Percentiles rank a stretch among this genome's conserved stretches.
phyloP scores from a whole-genome alignment of 2,329 filamentous ascomycete genomes.

The Penicillium rolfsii region DNA sequence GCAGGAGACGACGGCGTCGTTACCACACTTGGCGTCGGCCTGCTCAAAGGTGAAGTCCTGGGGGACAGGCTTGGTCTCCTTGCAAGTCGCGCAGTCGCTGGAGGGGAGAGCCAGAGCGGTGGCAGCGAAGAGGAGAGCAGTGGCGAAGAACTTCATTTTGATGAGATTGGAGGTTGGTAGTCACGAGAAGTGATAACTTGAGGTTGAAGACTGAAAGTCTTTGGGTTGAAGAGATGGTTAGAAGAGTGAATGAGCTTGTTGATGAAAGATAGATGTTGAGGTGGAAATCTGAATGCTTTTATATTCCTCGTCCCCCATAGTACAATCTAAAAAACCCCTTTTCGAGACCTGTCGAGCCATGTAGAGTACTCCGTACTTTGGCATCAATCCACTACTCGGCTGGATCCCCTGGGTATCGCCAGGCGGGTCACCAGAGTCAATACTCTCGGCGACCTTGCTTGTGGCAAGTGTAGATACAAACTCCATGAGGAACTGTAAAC shows the following conservation, averaged over 20 bases:
- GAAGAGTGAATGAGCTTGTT: constrained; percentile 13
- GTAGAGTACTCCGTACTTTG: background rate
- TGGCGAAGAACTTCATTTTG: constrained; percentile 36
- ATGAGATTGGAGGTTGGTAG: constrained; percentile 3
- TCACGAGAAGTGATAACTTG: constrained; percentile 7
- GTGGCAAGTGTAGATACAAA: constrained; percentile 9
- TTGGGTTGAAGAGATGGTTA: constrained; percentile 3
- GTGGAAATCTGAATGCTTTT: constrained; percentile 22
- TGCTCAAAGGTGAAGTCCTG: constrained; percentile 21
- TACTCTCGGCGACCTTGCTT: constrained; percentile 3
- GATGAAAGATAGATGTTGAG: constrained; percentile 10
- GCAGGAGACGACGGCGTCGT: constrained; percentile 32
- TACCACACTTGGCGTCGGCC: constrained; percentile 33
- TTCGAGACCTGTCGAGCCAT: background rate
- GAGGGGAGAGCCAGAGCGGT: constrained; percentile 29
- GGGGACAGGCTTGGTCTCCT: constrained; percentile 11
- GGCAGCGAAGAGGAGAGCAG: constrained; percentile 30
- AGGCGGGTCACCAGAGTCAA: constrained; percentile 7
- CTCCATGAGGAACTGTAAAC: background rate
- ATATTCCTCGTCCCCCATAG: constrained; percentile 17
- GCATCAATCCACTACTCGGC: background rate
- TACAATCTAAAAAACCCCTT: background rate
- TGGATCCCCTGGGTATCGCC: constrained; percentile 5
- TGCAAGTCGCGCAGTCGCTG: constrained; percentile 1
- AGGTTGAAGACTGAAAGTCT: constrained; percentile 7